These are phyloP conservation scores for Rhizophora mangle DNA, from an alignment of 345 rosid species.

Conservation along the genomic window DNA sequence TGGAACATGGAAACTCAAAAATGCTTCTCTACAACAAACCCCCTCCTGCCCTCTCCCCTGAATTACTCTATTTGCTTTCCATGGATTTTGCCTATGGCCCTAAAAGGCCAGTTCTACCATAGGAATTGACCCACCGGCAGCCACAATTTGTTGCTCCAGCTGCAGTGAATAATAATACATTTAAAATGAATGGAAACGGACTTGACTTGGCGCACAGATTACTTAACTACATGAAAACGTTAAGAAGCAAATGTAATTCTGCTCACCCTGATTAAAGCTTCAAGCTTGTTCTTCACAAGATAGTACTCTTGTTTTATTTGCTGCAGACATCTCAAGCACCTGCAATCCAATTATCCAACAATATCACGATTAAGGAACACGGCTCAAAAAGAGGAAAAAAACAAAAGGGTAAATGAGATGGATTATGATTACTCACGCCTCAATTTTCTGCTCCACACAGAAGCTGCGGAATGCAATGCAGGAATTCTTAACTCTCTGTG, in stretches of 20 bases:
- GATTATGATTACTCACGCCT: constrained; percentile 48
- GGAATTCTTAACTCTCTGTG: constrained; percentile 74
- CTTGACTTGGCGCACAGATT: background rate
- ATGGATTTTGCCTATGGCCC: constrained; percentile 6
- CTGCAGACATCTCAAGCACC: constrained; percentile 78
- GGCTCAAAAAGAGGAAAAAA: background rate
- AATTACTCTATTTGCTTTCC: constrained; percentile 7
- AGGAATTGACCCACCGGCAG: constrained; percentile 79
- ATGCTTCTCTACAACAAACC: constrained; percentile 22
- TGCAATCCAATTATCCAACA: constrained; percentile 23
- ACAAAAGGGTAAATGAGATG: background rate
- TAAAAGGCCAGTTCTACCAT: constrained; percentile 46
- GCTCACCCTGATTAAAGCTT: constrained; percentile 65
- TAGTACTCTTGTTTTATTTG: constrained; percentile 78
- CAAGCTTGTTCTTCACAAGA: constrained; percentile 79
- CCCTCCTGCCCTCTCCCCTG: background rate
- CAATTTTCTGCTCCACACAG: constrained; percentile 76
- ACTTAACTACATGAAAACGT: background rate
- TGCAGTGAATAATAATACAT: constrained; percentile 25
- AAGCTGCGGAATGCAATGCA: constrained; percentile 76
- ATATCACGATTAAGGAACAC: background rate
- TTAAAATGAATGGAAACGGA: background rate
- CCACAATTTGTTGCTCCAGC: constrained; percentile 89
- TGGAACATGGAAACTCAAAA: constrained; percentile 8
- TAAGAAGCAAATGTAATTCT: constrained; percentile 1